These are phyloP conservation scores for Cercospora canescens DNA, from an alignment of 2,329 filamentous ascomycete genomes.

Conservation along the genomic window DNA sequence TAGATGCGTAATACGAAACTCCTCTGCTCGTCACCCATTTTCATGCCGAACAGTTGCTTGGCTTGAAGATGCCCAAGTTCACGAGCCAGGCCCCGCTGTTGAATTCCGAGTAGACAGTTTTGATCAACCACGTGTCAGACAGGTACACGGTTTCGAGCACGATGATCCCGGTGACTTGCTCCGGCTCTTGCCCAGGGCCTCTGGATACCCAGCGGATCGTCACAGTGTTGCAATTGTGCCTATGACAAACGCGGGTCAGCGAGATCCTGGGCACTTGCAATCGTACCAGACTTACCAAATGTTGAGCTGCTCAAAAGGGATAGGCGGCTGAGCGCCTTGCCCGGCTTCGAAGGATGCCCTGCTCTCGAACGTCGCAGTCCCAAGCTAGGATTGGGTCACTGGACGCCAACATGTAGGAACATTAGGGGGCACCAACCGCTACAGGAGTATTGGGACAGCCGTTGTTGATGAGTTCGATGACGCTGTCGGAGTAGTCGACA, in stretches of 20 bases:
- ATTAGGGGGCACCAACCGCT: conserved; percentile 21
- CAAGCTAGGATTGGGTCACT: conserved; percentile 21
- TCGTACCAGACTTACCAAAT: conserved; percentile 22
- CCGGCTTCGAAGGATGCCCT: conserved; percentile 30
- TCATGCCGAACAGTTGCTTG: conserved; percentile 27
- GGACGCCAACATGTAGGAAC: background rate
- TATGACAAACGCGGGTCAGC: background rate
- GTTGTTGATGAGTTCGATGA: conserved; percentile 37
- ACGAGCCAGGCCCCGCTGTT: conserved; percentile 38
- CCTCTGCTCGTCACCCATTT: background rate
- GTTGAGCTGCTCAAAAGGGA: conserved; percentile 34
- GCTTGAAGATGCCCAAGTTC: conserved; percentile 33
- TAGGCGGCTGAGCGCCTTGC: conserved; percentile 31
- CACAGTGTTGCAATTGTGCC: conserved; percentile 34
- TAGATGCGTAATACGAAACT: background rate
- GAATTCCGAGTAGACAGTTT: conserved; percentile 37
- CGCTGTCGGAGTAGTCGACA: conserved; percentile 37
- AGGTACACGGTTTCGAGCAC: conserved; percentile 30
- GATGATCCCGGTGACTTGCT: conserved; percentile 34
- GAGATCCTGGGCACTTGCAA: background rate
- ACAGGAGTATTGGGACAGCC: conserved; percentile 30
- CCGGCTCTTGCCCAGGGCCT: conserved; percentile 23
- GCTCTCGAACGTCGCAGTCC: conserved; percentile 29
- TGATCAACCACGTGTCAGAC: conserved; percentile 32
- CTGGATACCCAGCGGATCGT: conserved; percentile 33